A percentile compares a stretch with the other conserved stretches of the same genome.
Conservation (phyloP, 305 asterid genomes). For the Solanum hybrid region DNA sequence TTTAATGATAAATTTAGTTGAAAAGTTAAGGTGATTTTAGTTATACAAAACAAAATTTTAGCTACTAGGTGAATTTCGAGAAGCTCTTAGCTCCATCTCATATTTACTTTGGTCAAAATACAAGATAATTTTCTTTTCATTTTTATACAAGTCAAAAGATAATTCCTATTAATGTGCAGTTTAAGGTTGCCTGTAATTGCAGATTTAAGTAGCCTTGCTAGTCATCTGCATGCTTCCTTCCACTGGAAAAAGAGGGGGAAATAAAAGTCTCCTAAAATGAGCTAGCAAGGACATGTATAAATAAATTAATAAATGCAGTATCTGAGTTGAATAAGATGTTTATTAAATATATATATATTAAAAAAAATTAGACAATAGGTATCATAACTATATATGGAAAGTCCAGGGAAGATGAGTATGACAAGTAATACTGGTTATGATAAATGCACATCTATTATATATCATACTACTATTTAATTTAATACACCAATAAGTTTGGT, state of each 20-base stretch:
- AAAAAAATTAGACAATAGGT: background rate
- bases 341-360: background rate
- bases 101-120: background rate
- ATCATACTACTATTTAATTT: background rate
- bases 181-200: background rate
- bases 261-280: background rate
- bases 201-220: background rate
- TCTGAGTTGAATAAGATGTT: background rate
- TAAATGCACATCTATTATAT: background rate
- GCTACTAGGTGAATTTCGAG: background rate
- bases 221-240: background rate
- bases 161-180: background rate
- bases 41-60: no score
- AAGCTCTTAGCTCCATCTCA: background rate
- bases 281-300: background rate
- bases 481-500: background rate
- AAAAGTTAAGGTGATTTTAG: background rate
- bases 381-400: background rate
- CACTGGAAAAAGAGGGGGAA: background rate
- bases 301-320: background rate
- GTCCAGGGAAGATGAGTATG: slow-evolving; percentile 1
- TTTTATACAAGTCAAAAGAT: background rate
- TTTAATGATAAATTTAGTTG: background rate
- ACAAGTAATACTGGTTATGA: background rate
- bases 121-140: no score